Evolutionary conservation across 805 yeast genomes (phyloP), one percentile per base, ranked within the genome.

Genomic region (Myxozyma neotropica): DNA sequence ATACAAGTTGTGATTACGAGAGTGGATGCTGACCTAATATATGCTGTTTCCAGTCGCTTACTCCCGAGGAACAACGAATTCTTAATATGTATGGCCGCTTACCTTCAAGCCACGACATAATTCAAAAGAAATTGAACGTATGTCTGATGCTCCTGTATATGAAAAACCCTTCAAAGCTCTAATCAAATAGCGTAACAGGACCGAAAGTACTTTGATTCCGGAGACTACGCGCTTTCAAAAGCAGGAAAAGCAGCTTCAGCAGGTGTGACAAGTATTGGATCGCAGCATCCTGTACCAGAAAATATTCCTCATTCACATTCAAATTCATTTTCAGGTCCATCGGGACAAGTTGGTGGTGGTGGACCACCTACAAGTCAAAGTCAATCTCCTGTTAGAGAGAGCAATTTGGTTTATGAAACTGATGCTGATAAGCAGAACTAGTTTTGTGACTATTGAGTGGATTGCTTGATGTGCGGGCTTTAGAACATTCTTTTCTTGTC

Each of bases 131-230:
- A 71, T 76, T 89, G 68, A 63, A 56, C 62, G 69, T 59, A 67
- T 24, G 58, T 57, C 24, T 15, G n/a, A n/a, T n/a, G n/a, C n/a
- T n/a, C n/a, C n/a, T n/a, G n/a, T n/a, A n/a, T n/a, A n/a, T n/a
- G n/a, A n/a, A n/a, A n/a, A n/a, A n/a, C n/a, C n/a, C n/a, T n/a
- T n/a, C n/a, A 24, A n/a, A 31, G 23, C 45, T 40, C n/a, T n/a
- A n/a, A n/a, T n/a, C n/a, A n/a, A 40, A n/a, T 40, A 7, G 17
- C 10, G 6, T 3, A 2, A 26, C 15, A 88, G 73, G 97, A 91
- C 65, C 83, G 96, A 68, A 92, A 90, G 76, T 91, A 88, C 73
- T 92, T 91, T 70, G 97, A 91, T 71, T 87, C 95, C 63, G 97
- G 97, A 8, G 97, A 91, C 74, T 91, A 91, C 73, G 96, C 96